These are phyloP conservation scores for Zizania latifolia DNA, from an alignment of 176 grass and related monocot genomes.

Conservation along the genomic window DNA sequence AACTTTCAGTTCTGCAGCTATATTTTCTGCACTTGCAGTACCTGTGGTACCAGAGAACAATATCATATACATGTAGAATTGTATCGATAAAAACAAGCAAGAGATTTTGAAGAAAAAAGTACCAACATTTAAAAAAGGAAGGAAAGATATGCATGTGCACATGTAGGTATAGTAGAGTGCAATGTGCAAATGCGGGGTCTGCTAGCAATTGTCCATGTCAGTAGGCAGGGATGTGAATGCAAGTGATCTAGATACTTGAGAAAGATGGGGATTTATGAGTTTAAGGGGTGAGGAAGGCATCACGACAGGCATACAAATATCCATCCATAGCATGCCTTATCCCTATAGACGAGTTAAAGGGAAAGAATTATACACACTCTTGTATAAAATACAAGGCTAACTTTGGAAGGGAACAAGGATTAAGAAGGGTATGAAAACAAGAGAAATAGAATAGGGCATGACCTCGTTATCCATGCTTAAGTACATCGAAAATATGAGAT, in stretches of 20 bases:
- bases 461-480: background rate
- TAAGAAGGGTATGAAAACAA: background rate
- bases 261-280: background rate
- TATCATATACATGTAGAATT: conserved; percentile 5
- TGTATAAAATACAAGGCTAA: background rate
- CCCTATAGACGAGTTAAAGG: background rate
- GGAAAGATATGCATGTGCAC: background rate
- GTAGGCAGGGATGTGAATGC: background rate
- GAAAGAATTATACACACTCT: background rate
- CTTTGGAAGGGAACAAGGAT: too few relatives aligned
- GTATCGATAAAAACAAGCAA: background rate
- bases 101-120: background rate
- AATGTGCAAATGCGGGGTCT: background rate
- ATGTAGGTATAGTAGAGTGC: background rate
- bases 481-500: background rate
- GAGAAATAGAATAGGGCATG: background rate
- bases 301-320: background rate
- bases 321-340: background rate
- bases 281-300: background rate
- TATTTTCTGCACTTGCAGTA: conserved; percentile 64
- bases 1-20: conserved; percentile 70
- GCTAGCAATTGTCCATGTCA: background rate
- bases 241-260: background rate
- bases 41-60: conserved; percentile 43
- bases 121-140: background rate